Conservation (phyloP, 2,329 filamentous ascomycete genomes). For the Cytospora paraplurivora region DNA sequence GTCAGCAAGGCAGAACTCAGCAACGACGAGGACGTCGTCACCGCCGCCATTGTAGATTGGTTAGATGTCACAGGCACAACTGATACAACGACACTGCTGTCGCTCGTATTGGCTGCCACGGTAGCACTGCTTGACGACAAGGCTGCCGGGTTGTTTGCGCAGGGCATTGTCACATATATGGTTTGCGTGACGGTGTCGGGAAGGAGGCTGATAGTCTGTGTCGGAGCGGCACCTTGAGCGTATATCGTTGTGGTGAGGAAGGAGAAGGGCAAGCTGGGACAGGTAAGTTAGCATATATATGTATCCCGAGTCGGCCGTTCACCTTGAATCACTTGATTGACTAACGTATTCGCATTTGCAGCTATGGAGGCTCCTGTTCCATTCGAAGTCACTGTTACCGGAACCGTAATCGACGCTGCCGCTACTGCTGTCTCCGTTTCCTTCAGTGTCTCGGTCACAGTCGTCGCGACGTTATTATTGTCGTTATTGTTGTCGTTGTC, state of each 20-base stretch:
- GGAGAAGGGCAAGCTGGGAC: conserved; percentile 29
- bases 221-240: conserved; percentile 34
- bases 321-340: neutral
- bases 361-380: conserved; percentile 25
- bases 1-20: neutral
- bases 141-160: conserved; percentile 27
- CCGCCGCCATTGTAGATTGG: neutral
- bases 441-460: conserved; percentile 20
- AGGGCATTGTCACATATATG: conserved; percentile 32
- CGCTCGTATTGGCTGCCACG: conserved; percentile 5
- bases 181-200: conserved; percentile 37
- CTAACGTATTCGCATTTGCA: conserved; percentile 28
- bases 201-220: conserved; percentile 43
- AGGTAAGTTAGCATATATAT: neutral
- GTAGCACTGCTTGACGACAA: conserved; percentile 22
- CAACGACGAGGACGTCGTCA: conserved; percentile 8
- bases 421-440: conserved; percentile 15
- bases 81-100: neutral
- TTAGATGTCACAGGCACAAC: neutral
- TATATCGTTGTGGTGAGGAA: conserved; percentile 43
- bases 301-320: neutral
- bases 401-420: neutral
- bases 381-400: conserved; percentile 7
- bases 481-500: neutral
- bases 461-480: neutral